These are phyloP conservation scores for Aurantiochytrium sp. DNA, from an alignment of 108 stramenopile species.

Conservation along the genomic window DNA sequence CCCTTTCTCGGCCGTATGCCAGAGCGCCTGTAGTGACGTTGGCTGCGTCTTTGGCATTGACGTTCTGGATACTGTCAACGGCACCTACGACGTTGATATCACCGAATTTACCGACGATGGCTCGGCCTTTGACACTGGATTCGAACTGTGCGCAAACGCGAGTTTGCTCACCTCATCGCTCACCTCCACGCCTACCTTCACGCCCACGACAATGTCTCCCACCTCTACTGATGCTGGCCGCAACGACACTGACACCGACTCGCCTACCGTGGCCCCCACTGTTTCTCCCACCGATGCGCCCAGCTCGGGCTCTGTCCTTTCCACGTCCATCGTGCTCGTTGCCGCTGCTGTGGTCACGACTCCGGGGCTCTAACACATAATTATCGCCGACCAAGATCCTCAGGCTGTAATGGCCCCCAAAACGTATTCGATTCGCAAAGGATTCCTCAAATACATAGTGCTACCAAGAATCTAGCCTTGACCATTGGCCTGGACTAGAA, in stretches of 20 bases:
- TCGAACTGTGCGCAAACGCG: neutral
- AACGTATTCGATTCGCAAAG: too few species aligned
- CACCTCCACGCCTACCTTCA: neutral
- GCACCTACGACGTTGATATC: neutral
- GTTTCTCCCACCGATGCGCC: neutral
- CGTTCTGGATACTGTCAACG: neutral
- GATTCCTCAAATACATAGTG: too few species aligned
- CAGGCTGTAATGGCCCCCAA: too few species aligned
- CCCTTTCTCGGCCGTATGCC: neutral
- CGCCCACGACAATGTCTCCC: neutral
- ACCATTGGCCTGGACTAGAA: too few species aligned
- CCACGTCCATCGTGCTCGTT: neutral
- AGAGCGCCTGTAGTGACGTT: neutral
- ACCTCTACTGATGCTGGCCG: neutral
- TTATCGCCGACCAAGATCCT: too few species aligned
- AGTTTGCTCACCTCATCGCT: neutral
- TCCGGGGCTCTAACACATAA: neutral
- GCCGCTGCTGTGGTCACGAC: neutral
- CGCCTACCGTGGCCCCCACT: neutral
- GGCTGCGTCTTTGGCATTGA: neutral
- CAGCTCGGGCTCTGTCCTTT: neutral
- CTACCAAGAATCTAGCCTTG: too few species aligned
- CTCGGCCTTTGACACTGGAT: neutral
- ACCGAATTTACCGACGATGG: neutral
- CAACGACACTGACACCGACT: neutral